Percentiles rank a stretch among this genome's conserved stretches.
phyloP scores from a whole-genome alignment of 768 basidiomycete species.

The Phanerochaete carnosa region DNA sequence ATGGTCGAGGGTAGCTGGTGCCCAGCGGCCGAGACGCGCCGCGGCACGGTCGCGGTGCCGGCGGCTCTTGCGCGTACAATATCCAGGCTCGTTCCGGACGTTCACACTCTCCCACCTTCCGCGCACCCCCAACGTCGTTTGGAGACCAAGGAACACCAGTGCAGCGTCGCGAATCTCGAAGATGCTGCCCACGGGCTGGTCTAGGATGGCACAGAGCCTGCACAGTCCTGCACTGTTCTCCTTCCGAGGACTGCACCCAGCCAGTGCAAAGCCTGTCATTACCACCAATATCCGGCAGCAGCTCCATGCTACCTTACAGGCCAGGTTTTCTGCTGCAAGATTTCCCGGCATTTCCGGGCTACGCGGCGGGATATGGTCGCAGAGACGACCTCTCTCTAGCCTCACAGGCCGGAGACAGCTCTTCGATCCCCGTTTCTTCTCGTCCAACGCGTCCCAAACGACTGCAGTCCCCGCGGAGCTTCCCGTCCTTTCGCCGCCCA shows the following conservation, averaged over 20 bases:
- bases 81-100: background rate
- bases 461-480: constrained; percentile 24
- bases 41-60: constrained; percentile 1
- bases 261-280: constrained; percentile 1
- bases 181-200: background rate
- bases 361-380: background rate
- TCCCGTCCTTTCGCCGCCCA: constrained; percentile 60
- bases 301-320: background rate
- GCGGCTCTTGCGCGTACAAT: background rate
- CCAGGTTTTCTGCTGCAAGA: background rate
- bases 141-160: background rate
- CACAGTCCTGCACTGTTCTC: background rate
- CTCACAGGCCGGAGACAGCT: constrained; percentile 5
- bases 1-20: constrained; percentile 1
- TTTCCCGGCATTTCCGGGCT: background rate
- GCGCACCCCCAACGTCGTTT: background rate
- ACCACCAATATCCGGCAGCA: background rate
- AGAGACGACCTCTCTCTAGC: constrained; percentile 1
- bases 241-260: background rate
- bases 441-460: constrained; percentile 26
- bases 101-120: background rate
- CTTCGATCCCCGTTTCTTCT: constrained; percentile 38
- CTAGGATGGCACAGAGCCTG: background rate
- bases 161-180: background rate
- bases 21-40: background rate